Conservation (phyloP, 2,329 filamentous ascomycete species). For the Cadophora sp. region DNA sequence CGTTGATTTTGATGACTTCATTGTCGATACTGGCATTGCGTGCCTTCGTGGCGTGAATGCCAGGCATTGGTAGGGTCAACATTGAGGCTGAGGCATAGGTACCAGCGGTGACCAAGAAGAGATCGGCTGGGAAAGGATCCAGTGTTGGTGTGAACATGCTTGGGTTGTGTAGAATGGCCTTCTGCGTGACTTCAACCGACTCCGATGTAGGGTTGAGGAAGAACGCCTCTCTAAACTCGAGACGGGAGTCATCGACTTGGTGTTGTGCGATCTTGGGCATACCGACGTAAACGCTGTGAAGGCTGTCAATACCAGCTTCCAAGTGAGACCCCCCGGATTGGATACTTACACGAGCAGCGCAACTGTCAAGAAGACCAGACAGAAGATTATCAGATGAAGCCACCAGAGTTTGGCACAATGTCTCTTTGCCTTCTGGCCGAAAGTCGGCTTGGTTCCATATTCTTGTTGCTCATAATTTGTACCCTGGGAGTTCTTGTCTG, state of each 20-base stretch:
- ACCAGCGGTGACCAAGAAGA: slow-evolving; percentile 54
- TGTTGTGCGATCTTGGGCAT: slow-evolving; percentile 64
- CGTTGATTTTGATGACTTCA: slow-evolving; percentile 52
- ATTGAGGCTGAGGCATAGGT: slow-evolving; percentile 37
- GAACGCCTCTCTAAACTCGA: slow-evolving; percentile 57
- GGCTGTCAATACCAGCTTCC: background rate
- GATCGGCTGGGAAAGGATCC: slow-evolving; percentile 58
- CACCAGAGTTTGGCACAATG: slow-evolving; percentile 57
- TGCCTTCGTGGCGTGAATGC: slow-evolving; percentile 42
- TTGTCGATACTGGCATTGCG: slow-evolving; percentile 52
- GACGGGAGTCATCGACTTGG: slow-evolving; percentile 57
- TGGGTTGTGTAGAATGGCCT: slow-evolving; percentile 53
- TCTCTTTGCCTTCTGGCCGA: slow-evolving; percentile 40
- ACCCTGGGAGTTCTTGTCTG: slow-evolving; percentile 30
- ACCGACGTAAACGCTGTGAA: slow-evolving; percentile 59
- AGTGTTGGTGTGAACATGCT: slow-evolving; percentile 61
- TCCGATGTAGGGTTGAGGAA: slow-evolving; percentile 58
- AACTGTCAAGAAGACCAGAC: slow-evolving; percentile 58
- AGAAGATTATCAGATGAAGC: slow-evolving; percentile 57
- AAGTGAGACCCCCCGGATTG: slow-evolving; percentile 5
- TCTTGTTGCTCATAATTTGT: slow-evolving; percentile 9
- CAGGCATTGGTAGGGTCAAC: slow-evolving; percentile 41
- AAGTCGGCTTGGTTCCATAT: background rate
- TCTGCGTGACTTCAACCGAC: slow-evolving; percentile 56
- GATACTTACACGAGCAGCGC: slow-evolving; percentile 60